These are phyloP conservation scores for Mycena albidolilacea DNA, from an alignment of 768 basidiomycete genomes.

Conservation along the genomic window DNA sequence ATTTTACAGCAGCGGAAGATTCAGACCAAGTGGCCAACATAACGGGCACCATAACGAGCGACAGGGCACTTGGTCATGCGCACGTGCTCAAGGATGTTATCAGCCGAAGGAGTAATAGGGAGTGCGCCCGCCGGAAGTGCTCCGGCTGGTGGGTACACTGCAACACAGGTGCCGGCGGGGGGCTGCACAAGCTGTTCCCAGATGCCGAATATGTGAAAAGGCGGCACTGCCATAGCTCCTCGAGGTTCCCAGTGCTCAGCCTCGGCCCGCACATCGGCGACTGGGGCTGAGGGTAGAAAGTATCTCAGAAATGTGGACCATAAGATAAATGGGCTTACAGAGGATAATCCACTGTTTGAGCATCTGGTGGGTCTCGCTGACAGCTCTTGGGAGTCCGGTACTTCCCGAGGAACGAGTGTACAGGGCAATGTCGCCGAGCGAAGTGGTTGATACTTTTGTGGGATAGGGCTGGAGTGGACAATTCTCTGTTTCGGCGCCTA, in stretches of 20 bases:
- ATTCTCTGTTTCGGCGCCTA: constrained; percentile 44
- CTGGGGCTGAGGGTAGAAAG: constrained; percentile 4
- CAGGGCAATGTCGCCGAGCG: constrained; percentile 46
- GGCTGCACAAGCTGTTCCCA: constrained; percentile 44
- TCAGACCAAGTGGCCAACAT: constrained; percentile 47
- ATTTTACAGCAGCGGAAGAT: constrained; percentile 42
- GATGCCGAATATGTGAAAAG: background rate
- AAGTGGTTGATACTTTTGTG: constrained; percentile 11
- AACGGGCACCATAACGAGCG: constrained; percentile 50
- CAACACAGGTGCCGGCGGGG: constrained; percentile 37
- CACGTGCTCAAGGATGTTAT: constrained; percentile 49
- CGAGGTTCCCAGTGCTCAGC: background rate
- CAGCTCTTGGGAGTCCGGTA: constrained; percentile 62
- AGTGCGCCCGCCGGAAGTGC: constrained; percentile 29
- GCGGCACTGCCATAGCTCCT: background rate
- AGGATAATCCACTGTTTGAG: constrained; percentile 52
- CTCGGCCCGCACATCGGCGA: background rate
- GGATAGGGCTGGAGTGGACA: constrained; percentile 50
- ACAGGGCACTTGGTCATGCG: constrained; percentile 40
- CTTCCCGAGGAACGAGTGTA: constrained; percentile 68
- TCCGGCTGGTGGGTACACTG: constrained; percentile 48
- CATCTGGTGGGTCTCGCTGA: constrained; percentile 51
- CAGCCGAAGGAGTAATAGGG: constrained; percentile 54
- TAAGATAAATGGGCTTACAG: constrained; percentile 46
- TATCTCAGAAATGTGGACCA: background rate